Evolutionary conservation across 2,329 filamentous ascomycete species (phyloP).

Genomic region (Myriangium duriaei): DNA sequence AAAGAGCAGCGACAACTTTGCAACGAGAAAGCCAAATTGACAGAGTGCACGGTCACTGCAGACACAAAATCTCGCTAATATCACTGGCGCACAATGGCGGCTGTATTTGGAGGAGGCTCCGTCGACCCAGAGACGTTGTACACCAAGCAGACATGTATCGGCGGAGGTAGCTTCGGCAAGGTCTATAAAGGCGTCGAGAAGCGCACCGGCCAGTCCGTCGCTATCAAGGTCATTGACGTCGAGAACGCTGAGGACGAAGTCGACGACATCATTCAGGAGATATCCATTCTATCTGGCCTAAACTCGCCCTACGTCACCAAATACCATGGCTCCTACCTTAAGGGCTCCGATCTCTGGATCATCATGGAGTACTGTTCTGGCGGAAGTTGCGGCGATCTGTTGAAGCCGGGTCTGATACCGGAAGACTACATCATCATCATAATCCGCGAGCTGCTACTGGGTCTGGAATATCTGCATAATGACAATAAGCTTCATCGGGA

Average conservation of each 20-base stretch:
- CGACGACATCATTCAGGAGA: slow-evolving; percentile 98
- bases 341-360: slow-evolving; percentile 95
- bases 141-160: slow-evolving; percentile 54
- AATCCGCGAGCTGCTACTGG: slow-evolving; percentile 74
- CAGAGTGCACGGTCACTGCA: no score
- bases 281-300: slow-evolving; percentile 89
- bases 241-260: slow-evolving; percentile 99
- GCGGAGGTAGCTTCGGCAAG: slow-evolving; percentile 94
- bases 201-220: slow-evolving; percentile 80
- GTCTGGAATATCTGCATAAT: slow-evolving; percentile 81
- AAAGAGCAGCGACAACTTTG: no score
- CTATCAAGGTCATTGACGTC: slow-evolving; percentile 97
- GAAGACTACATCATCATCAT: slow-evolving; percentile 98
- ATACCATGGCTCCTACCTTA: slow-evolving; percentile 94
- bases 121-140: slow-evolving; percentile 79
- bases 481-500: slow-evolving; percentile 96
- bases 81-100: not conserved
- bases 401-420: slow-evolving; percentile 82
- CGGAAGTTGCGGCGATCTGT: slow-evolving; percentile 86
- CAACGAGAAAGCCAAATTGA: no score
- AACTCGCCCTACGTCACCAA: slow-evolving; percentile 94
- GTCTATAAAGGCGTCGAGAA: slow-evolving; percentile 98
- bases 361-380: slow-evolving; percentile 99
- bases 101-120: slow-evolving; percentile 11
- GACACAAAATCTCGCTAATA: no score